Percentiles rank a stretch among this genome's conserved stretches.
phyloP scores from a whole-genome alignment of 768 basidiomycete genomes.

The Leccinellum albellum region DNA sequence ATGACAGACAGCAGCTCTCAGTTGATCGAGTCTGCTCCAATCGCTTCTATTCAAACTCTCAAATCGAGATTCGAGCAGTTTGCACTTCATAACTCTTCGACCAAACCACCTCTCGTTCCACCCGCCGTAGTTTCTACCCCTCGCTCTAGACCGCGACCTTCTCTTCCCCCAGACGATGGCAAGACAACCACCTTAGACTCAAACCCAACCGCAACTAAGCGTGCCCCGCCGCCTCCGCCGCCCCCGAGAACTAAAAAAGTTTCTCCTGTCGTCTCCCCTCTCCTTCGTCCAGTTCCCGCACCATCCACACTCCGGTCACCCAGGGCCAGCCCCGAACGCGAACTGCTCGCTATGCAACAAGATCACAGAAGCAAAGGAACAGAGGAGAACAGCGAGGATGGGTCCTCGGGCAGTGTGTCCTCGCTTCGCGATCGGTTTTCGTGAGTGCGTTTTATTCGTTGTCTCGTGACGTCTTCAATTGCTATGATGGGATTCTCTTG shows the following conservation, averaged over 20 bases:
- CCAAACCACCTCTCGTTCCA: too few relatives aligned
- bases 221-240: conserved; percentile 61
- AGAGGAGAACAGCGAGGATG: conserved; percentile 16
- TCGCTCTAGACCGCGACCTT: conserved; percentile 40
- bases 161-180: conserved; percentile 20
- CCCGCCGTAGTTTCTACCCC: conserved; percentile 32
- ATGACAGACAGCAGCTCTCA: conserved; percentile 21
- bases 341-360: not conserved
- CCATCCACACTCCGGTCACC: conserved; percentile 28
- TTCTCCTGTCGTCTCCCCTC: conserved; percentile 44
- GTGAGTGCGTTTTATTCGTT: conserved; percentile 38
- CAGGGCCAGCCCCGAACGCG: conserved; percentile 20
- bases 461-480: not conserved
- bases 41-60: conserved; percentile 64
- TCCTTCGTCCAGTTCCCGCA: conserved; percentile 48
- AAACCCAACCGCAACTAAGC: conserved; percentile 37
- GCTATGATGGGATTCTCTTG: not conserved
- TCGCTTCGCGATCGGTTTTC: conserved; percentile 44
- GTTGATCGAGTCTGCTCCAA: conserved; percentile 48
- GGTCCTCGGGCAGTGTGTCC: conserved; percentile 30
- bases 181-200: conserved; percentile 56
- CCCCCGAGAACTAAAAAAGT: conserved; percentile 34
- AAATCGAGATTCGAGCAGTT: conserved; percentile 70
- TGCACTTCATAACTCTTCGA: conserved; percentile 38
- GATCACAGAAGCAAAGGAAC: not conserved